Evolutionary conservation across 257 asterid genomes (phyloP).

Genomic region (Solanum virginianum): DNA sequence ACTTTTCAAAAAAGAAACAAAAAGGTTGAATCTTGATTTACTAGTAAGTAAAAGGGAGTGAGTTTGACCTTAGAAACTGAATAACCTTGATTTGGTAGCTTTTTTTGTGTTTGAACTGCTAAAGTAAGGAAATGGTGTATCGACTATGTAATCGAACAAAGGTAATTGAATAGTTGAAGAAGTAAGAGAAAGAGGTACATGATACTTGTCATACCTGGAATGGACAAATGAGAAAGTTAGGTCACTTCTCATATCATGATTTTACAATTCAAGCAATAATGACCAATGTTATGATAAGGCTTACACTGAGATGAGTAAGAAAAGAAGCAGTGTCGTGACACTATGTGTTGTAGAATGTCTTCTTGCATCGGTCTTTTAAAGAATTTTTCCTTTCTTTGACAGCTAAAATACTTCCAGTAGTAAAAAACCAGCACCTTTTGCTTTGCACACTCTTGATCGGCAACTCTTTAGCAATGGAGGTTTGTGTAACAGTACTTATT

Average conservation of each 20-base stretch:
- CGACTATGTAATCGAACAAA: neutral
- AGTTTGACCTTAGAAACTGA: neutral
- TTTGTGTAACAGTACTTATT: slow-evolving; percentile 18
- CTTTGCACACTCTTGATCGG: slow-evolving; percentile 99
- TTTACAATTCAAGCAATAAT: neutral
- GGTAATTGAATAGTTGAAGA: neutral
- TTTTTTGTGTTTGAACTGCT: neutral
- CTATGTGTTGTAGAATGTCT: neutral
- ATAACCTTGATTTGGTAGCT: neutral
- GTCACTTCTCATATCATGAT: neutral
- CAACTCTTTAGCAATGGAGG: slow-evolving; percentile 99
- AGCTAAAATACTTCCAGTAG: slow-evolving; percentile 96
- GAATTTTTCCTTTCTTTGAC: slow-evolving; percentile 15
- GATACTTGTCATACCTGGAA: neutral
- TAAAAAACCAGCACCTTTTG: slow-evolving; percentile 95
- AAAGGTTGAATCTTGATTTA: neutral
- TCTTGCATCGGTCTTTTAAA: neutral
- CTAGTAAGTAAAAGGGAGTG: neutral
- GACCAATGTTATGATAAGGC: neutral
- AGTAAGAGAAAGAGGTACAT: neutral
- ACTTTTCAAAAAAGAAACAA: neutral
- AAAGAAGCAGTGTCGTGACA: neutral
- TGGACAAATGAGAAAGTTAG: neutral
- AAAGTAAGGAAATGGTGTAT: neutral
- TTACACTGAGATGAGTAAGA: neutral